Percentiles rank a stretch among this genome's conserved stretches.
Conservation (phyloP, 768 basidiomycete genomes). For the Xanthoconium purpureum region DNA sequence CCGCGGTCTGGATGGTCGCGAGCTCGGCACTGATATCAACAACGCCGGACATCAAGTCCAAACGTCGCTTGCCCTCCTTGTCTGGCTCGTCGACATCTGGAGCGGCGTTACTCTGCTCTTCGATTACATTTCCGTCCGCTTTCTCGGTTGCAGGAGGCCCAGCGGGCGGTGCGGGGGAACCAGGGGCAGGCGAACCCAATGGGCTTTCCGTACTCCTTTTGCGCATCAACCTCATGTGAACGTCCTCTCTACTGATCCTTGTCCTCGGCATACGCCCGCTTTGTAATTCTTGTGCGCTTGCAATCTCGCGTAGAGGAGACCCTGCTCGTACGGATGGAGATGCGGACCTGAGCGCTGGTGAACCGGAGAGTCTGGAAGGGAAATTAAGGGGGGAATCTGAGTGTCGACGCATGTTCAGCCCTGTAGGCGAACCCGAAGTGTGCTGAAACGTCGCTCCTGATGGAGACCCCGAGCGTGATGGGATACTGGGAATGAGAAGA, state of each 20-base stretch:
- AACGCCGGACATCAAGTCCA: constrained; percentile 36
- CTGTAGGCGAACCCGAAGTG: constrained; percentile 19
- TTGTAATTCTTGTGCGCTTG: constrained; percentile 22
- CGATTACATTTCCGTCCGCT: neutral
- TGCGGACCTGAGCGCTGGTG: constrained; percentile 17
- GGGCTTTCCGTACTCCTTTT: constrained; percentile 46
- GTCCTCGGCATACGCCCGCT: constrained; percentile 29
- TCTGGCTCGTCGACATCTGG: constrained; percentile 6
- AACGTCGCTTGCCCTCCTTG: constrained; percentile 34
- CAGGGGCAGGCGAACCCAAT: constrained; percentile 20
- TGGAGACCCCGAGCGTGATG: constrained; percentile 12
- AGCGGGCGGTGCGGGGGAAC: constrained; percentile 6
- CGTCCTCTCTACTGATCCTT: constrained; percentile 53
- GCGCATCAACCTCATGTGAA: constrained; percentile 47
- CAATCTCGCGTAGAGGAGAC: constrained; percentile 27
- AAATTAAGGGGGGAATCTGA: constrained; percentile 25
- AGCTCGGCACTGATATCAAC: constrained; percentile 45
- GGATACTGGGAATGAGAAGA: neutral
- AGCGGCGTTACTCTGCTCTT: neutral
- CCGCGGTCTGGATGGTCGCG: constrained; percentile 47
- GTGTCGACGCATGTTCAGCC: constrained; percentile 14
- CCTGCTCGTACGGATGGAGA: constrained; percentile 24
- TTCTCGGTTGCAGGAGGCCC: neutral
- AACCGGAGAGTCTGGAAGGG: constrained; percentile 15
- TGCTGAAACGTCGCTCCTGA: constrained; percentile 6